Conservation (phyloP, 2,329 filamentous ascomycete species). For the Rutstroemia sp. region DNA sequence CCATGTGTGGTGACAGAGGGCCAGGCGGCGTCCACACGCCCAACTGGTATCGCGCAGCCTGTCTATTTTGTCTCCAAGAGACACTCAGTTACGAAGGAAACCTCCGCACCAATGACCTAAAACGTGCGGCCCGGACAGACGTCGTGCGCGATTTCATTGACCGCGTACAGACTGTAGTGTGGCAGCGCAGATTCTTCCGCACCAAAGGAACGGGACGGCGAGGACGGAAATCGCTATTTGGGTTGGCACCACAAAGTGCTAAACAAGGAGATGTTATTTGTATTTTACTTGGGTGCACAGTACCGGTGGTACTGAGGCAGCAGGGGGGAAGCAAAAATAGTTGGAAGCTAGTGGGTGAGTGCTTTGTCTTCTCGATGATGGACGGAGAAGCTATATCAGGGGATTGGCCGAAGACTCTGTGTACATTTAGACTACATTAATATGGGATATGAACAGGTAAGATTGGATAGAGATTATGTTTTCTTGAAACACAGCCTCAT, state of each 20-base stretch:
- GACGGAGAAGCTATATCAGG: slow-evolving; percentile 8
- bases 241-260: slow-evolving; percentile 6
- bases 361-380: slow-evolving; percentile 20
- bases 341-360: slow-evolving; percentile 15
- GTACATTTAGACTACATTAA: neutral
- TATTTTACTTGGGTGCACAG: slow-evolving; percentile 20
- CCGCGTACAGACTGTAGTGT: slow-evolving; percentile 14
- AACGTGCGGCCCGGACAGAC: neutral
- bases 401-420: neutral
- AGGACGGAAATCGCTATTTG: neutral
- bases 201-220: neutral
- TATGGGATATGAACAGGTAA: no score
- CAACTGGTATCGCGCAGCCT: slow-evolving; percentile 17
- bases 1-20: slow-evolving; percentile 17
- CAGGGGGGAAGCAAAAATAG: neutral
- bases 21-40: slow-evolving; percentile 13
- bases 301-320: slow-evolving; percentile 15
- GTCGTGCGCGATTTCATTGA: slow-evolving; percentile 11
- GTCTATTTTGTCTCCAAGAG: slow-evolving; percentile 10
- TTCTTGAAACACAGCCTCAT: no score
- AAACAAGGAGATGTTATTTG: slow-evolving; percentile 14
- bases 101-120: slow-evolving; percentile 11
- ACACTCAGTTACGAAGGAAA: slow-evolving; percentile 6
- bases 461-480: neutral
- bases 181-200: slow-evolving; percentile 12